phyloP scores from a whole-genome alignment of 495 filamentous ascomycete genomes.

The Extremus antarcticus region DNA sequence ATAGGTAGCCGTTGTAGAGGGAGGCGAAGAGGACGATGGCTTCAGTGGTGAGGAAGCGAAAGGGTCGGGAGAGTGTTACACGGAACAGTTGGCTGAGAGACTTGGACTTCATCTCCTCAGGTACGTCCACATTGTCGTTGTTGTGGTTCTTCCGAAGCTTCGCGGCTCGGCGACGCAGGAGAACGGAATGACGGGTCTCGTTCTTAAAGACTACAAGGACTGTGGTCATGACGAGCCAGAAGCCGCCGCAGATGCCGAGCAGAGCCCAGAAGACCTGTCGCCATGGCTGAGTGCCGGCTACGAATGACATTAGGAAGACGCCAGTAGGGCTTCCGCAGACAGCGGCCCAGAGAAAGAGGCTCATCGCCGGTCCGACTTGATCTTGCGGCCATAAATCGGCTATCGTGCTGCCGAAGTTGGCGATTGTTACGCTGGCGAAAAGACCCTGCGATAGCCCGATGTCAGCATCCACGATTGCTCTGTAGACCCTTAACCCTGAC shows the following conservation, averaged over 20 bases:
- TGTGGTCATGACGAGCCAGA: constrained; percentile 40
- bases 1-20: constrained; percentile 31
- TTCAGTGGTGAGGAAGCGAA: constrained; percentile 32
- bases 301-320: constrained; percentile 32
- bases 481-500: no score
- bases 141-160: constrained; percentile 14
- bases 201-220: constrained; percentile 35
- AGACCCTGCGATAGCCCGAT: constrained; percentile 40
- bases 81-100: constrained; percentile 19
- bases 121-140: constrained; percentile 10
- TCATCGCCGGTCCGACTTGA: constrained; percentile 22
- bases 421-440: constrained; percentile 52
- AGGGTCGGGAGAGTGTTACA: constrained; percentile 27
- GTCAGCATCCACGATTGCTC: no score
- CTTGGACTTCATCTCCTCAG: background rate
- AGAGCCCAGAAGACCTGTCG: background rate
- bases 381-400: constrained; percentile 2
- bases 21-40: constrained; percentile 32
- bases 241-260: constrained; percentile 6
- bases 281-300: constrained; percentile 17
- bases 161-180: constrained; percentile 19
- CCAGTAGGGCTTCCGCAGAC: constrained; percentile 37
- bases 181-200: constrained; percentile 36
- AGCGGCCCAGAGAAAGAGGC: constrained; percentile 3
- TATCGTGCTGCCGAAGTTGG: constrained; percentile 50